These are phyloP conservation scores for Boeremia exigua DNA, from an alignment of 2,329 filamentous ascomycete genomes.

Conservation along the genomic window DNA sequence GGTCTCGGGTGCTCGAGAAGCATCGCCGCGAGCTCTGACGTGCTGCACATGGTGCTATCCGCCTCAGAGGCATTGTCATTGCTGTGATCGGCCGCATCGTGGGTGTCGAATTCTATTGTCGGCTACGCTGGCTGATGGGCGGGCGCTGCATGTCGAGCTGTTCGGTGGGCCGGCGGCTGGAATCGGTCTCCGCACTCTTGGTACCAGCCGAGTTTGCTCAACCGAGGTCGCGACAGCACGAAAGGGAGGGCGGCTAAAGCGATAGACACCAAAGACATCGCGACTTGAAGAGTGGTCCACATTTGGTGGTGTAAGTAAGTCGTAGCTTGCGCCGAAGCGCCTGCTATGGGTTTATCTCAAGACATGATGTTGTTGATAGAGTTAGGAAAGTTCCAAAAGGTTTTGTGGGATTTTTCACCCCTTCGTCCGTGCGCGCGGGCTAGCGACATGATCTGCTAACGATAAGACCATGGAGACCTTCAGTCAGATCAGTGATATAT, in stretches of 20 bases:
- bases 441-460: not conserved
- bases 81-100: constrained; percentile 41
- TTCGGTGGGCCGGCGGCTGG: constrained; percentile 32
- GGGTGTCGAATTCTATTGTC: constrained; percentile 19
- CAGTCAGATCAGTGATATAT: not conserved
- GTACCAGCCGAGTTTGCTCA: constrained; percentile 23
- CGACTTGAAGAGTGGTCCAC: not conserved
- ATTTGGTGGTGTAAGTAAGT: not conserved
- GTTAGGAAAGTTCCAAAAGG: not conserved
- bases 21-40: constrained; percentile 43
- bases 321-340: constrained; percentile 6
- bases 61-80: constrained; percentile 37
- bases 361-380: constrained; percentile 14
- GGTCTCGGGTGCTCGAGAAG: constrained; percentile 52
- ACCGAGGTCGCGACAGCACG: constrained; percentile 38
- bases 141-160: constrained; percentile 25
- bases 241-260: constrained; percentile 10
- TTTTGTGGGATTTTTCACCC: constrained; percentile 12
- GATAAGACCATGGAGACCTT: not conserved
- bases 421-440: not conserved
- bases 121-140: constrained; percentile 18
- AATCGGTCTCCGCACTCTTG: constrained; percentile 40
- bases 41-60: constrained; percentile 22
- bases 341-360: constrained; percentile 11
- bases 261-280: not conserved